A percentile compares a stretch with the other conserved stretches of the same genome.
These are phyloP conservation scores for Pleurotus sapidus DNA, from an alignment of 768 basidiomycete genomes.

Conservation along the genomic window DNA sequence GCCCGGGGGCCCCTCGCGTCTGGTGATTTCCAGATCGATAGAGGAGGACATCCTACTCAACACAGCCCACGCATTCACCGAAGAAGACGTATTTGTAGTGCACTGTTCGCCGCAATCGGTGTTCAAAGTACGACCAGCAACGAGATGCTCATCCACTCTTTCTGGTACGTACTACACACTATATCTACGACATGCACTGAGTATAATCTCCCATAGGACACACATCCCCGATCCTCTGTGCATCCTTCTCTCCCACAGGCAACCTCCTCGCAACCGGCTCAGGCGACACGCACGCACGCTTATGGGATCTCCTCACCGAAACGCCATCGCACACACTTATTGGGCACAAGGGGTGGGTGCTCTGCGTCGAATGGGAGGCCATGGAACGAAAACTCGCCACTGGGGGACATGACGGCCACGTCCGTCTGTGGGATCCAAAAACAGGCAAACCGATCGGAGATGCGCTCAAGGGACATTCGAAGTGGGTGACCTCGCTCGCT, in stretches of 20 bases:
- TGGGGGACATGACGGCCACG: constrained; percentile 92
- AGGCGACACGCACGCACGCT: constrained; percentile 86
- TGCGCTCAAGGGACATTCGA: constrained; percentile 88
- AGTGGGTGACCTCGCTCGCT: constrained; percentile 93
- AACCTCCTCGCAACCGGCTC: constrained; percentile 90
- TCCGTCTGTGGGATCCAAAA: constrained; percentile 92
- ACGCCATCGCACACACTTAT: constrained; percentile 82
- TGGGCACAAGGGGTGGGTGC: constrained; percentile 95
- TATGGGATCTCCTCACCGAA: constrained; percentile 95
- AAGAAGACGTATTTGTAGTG: constrained; percentile 86
- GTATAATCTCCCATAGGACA: constrained; percentile 55
- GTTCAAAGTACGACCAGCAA: constrained; percentile 91
- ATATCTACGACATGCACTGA: neutral
- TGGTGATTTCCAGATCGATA: constrained; percentile 84
- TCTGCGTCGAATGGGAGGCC: constrained; percentile 97
- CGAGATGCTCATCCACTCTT: constrained; percentile 89
- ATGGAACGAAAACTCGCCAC: constrained; percentile 88
- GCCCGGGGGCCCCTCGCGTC: constrained; percentile 64
- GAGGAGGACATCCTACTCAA: constrained; percentile 77
- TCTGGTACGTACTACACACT: constrained; percentile 50
- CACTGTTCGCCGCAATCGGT: constrained; percentile 95
- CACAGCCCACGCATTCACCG: constrained; percentile 67
- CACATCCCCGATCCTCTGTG: constrained; percentile 89
- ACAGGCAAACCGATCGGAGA: constrained; percentile 87
- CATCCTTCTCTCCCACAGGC: constrained; percentile 94